These are phyloP conservation scores for Pythium phragmiticola DNA, from an alignment of 352 stramenopile species.

Conservation along the genomic window DNA sequence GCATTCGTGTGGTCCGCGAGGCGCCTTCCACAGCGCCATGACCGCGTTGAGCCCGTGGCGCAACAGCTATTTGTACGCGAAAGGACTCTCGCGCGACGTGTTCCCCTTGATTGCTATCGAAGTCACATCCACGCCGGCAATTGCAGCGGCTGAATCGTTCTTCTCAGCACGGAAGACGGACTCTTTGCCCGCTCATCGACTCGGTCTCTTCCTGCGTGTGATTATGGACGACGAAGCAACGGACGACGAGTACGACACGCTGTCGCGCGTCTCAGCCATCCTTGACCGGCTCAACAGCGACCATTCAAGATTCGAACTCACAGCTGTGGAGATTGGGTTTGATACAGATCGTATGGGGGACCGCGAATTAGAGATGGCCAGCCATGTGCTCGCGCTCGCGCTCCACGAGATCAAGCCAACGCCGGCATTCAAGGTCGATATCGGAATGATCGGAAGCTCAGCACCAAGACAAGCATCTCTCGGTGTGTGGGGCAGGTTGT, in stretches of 20 bases:
- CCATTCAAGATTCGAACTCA: background rate
- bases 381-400: background rate
- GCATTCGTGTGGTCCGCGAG: background rate
- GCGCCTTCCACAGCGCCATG: constrained; percentile 6
- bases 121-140: background rate
- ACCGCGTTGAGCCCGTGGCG: constrained; percentile 13
- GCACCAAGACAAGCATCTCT: background rate
- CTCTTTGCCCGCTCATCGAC: background rate
- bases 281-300: background rate
- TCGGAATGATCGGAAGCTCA: background rate
- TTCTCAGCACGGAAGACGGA: background rate
- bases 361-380: background rate
- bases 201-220: constrained; percentile 10
- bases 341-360: background rate
- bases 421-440: constrained; percentile 4
- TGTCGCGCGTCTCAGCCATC: background rate
- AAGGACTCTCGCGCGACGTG: background rate
- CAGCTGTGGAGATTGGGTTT: constrained; percentile 15
- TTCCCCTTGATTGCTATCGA: constrained; percentile 14
- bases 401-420: background rate
- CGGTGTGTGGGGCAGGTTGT: background rate
- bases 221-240: background rate
- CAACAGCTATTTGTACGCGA: constrained; percentile 15
- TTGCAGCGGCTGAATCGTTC: constrained; percentile 4
- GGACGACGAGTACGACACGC: background rate